Evolutionary conservation across 2,329 filamentous ascomycete species (phyloP), one percentile per base, ranked within the genome.

Genomic region (Aspergillus alliaceus): DNA sequence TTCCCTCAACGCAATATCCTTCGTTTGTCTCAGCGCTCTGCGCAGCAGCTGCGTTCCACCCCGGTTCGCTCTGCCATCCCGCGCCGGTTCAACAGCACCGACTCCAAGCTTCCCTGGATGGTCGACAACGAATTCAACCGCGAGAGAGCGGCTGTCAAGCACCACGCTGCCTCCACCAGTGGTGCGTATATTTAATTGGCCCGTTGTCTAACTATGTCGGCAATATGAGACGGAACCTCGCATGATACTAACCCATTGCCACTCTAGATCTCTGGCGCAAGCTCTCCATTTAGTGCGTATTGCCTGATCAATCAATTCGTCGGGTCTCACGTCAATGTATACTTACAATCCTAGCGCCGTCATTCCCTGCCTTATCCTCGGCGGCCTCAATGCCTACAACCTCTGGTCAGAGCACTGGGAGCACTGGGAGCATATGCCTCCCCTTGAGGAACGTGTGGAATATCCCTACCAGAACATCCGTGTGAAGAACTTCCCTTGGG

Each of bases 401-500:
- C 87, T 96, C 63, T 99, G 92, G 91, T 87, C 86, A 71, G 91
- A 96, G 82, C 95, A 99, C 80, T 98, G 93, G 93, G 90, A 96
- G 80, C 95, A 99, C 84, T 91, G 89, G 86, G 80, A 78, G 53
- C 93, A 98, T 81, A 80, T 90, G 77, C 86, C 90, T 59, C 90
- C 95, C 65, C 83, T 93, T 67, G 91, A 96, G 83, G 95, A 99
- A 82, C 89, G 90, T 73, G 80, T 84, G 71, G 91, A 98, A 83
- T 99, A 98, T 80, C 82, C 92, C 59, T 99, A 96, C 87, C 91
- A 96, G 86, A 99, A 99, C 85, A 90, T 99, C 78, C 90, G 95
- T 76, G 85, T 86, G 77, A 97, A 95, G 88, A 97, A 96, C 86
- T 99, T 80, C 84, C 87, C 86, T 72, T 99, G 90, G 90, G 93